phyloP scores from a whole-genome alignment of 331 rosid genomes.

The Acacia concinna region DNA sequence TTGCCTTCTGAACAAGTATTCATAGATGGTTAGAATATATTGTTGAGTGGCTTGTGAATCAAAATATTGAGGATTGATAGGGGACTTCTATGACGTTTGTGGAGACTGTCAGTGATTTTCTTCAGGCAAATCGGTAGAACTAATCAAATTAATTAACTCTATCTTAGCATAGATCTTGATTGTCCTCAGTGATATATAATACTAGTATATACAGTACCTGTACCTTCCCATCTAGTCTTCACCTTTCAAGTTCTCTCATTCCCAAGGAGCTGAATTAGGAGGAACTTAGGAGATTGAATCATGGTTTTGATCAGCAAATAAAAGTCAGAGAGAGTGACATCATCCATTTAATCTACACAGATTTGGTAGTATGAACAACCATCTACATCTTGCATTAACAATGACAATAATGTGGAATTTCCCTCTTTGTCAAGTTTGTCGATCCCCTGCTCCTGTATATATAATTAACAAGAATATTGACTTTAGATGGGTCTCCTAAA shows the following conservation, averaged over 20 bases:
- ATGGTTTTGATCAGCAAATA: conserved; percentile 16
- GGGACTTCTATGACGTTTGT: conserved; percentile 30
- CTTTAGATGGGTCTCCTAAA: not conserved
- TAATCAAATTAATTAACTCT: conserved; percentile 26
- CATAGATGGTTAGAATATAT: no score
- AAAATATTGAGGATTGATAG: conserved; percentile 4
- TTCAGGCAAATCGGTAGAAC: conserved; percentile 42
- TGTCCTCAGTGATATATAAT: conserved; percentile 6
- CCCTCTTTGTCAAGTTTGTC: conserved; percentile 32
- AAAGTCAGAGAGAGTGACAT: no score
- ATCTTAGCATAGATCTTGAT: conserved; percentile 4
- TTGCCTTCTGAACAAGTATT: not conserved
- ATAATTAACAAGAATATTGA: conserved; percentile 1
- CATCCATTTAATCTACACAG: conserved; percentile 15
- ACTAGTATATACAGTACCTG: not conserved
- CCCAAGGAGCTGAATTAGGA: not conserved
- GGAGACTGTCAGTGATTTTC: conserved; percentile 47
- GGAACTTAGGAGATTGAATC: conserved; percentile 16
- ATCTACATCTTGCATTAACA: conserved; percentile 27
- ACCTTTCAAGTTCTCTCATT: no score
- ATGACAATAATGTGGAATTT: conserved; percentile 28
- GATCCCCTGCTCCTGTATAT: conserved; percentile 46
- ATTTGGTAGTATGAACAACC: conserved; percentile 29
- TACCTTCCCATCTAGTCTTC: no score
- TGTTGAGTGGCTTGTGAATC: conserved; percentile 5